Evolutionary conservation across 352 stramenopile species (phyloP), one percentile per base, ranked within the genome.

Genomic region (Globisporangium acanthophoron): DNA sequence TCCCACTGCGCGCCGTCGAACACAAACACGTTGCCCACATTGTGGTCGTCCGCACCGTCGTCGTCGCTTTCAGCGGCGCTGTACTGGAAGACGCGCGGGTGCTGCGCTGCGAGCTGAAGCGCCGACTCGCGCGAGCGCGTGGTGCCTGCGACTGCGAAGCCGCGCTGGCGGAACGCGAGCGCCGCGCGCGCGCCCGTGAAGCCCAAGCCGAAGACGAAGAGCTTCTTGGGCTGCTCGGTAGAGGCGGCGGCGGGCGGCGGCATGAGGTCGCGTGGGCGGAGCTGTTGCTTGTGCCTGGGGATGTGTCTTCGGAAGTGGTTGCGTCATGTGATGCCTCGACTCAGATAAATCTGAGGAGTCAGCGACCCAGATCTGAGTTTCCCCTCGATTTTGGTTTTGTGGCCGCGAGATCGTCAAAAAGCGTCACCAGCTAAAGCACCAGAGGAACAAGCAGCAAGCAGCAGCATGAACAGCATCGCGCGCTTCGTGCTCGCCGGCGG

Each of bases 121-220:
- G 76, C 78, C 31, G 73, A 74, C 50, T 84, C 76, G 15, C 58
- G 52, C 21, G 80, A 83, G 20, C 86, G 80, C 35, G 90, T 80
- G 5, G 84, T 96, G 31, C 88, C 90, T 12, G 75, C 74, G 24
- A 97, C 69, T 0, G 46, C 58, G 56, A 80, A 96, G 27, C 88
- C 88, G 20, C 70, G 49, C 21, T 58, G 47, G 18, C 74, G 69
- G 63, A 96, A 92, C 6, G 73, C 76, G 20, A 76, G 65, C 5
- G 87, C 89, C 7, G 92, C 71, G 52, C 82, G 80, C 15, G 75
- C 72, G 16, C 86, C 88, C 15, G 88, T 85, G 73, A 88, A 97
- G 29, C 90, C 90, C 27, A 97, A 61, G 35, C 90, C 90, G 62
- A 97, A 96, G 24, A 97, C 82, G 62, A 97, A 96, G 37, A 91